phyloP scores from a whole-genome alignment of 805 yeast genomes.

The Candida chilensis region DNA sequence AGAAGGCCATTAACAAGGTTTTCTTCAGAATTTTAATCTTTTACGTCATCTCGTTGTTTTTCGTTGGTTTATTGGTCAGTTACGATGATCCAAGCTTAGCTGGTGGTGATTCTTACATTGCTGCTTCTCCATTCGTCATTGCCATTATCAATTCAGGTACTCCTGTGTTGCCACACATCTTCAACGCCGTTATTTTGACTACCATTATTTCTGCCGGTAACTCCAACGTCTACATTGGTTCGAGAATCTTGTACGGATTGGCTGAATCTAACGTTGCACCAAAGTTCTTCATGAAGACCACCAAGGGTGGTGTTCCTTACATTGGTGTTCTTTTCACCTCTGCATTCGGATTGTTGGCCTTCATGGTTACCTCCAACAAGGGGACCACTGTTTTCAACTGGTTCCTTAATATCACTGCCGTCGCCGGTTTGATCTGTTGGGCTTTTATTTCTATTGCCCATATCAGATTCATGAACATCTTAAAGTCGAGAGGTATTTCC shows the following conservation, averaged over 20 bases:
- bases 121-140: slow-evolving; percentile 63
- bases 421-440: slow-evolving; percentile 72
- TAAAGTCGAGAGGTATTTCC: slow-evolving; percentile 53
- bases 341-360: slow-evolving; percentile 55
- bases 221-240: slow-evolving; percentile 65
- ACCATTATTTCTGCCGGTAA: slow-evolving; percentile 76
- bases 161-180: slow-evolving; percentile 53
- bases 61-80: slow-evolving; percentile 66
- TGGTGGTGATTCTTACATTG: slow-evolving; percentile 23
- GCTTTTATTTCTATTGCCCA: slow-evolving; percentile 56
- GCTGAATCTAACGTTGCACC: slow-evolving; percentile 56
- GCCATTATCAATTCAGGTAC: slow-evolving; percentile 67
- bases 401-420: slow-evolving; percentile 69
- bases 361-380: slow-evolving; percentile 41
- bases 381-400: slow-evolving; percentile 59
- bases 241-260: slow-evolving; percentile 58
- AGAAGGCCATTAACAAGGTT: slow-evolving; percentile 64
- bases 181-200: slow-evolving; percentile 60
- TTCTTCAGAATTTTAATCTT: slow-evolving; percentile 56
- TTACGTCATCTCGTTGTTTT: slow-evolving; percentile 56
- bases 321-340: slow-evolving; percentile 49
- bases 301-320: slow-evolving; percentile 53
- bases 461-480: slow-evolving; percentile 59
- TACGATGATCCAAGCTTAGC: slow-evolving; percentile 47
- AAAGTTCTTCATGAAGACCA: slow-evolving; percentile 35